Evolutionary conservation across 2,329 filamentous ascomycete species (phyloP).

Genomic region (Colletotrichum trifolii): DNA sequence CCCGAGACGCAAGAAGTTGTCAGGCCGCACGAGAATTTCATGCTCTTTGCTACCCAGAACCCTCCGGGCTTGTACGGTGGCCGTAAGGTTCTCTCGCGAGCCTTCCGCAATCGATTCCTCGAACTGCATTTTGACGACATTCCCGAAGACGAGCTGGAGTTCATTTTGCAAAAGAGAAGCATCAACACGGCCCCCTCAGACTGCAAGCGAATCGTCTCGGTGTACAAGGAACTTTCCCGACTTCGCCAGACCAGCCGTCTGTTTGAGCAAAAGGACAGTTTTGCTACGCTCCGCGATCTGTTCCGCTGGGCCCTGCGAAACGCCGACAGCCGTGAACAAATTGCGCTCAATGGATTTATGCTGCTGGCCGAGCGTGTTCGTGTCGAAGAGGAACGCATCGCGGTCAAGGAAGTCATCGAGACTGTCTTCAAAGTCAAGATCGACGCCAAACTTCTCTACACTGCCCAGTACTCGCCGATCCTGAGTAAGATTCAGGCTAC

Average conservation of each 20-base stretch:
- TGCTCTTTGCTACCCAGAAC: conserved; percentile 98
- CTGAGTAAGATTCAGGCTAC: conserved; percentile 60
- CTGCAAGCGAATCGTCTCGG: conserved; percentile 88
- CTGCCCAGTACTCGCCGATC: conserved; percentile 65
- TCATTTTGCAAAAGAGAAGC: conserved; percentile 88
- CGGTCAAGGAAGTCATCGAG: conserved; percentile 90
- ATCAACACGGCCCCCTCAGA: conserved; percentile 90
- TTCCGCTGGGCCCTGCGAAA: conserved; percentile 93
- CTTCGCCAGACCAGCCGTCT: conserved; percentile 89
- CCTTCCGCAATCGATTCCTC: conserved; percentile 96
- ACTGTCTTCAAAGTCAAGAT: conserved; percentile 89
- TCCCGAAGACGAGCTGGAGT: conserved; percentile 91
- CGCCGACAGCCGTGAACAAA: conserved; percentile 86
- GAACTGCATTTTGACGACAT: conserved; percentile 99
- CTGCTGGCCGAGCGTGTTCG: conserved; percentile 93
- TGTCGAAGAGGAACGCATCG: conserved; percentile 85
- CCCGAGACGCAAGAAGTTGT: conserved; percentile 97
- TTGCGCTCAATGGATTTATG: conserved; percentile 96
- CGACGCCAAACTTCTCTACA: conserved; percentile 79
- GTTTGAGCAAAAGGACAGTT: conserved; percentile 97
- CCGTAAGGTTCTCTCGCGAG: conserved; percentile 89
- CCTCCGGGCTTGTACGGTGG: conserved; percentile 95
- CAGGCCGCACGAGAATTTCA: conserved; percentile 92
- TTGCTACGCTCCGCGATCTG: conserved; percentile 93
- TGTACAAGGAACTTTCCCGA: conserved; percentile 92